Evolutionary conservation across 176 grass and related monocot genomes (phyloP).

Genomic region (sorghum (Sorghum bicolor)): Sorghum_bicolor_NCBIv3 NC_012875.2:51546001-51546500

Average conservation of each 20-base stretch:
- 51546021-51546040: background rate
- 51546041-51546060: too few relatives aligned
- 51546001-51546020: background rate
- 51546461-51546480: too few relatives aligned
- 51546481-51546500: too few relatives aligned
- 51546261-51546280: background rate
- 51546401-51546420: too few relatives aligned
- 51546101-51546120: background rate
- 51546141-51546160: slow-evolving; percentile 17
- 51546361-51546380: too few relatives aligned
- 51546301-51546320: background rate
- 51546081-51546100: slow-evolving; percentile 19
- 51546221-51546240: slow-evolving; percentile 18
- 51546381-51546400: too few relatives aligned
- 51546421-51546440: too few relatives aligned
- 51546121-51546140: slow-evolving; percentile 7
- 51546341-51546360: background rate
- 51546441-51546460: too few relatives aligned
- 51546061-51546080: too few relatives aligned
- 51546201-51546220: background rate
- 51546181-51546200: background rate
- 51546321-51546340: background rate
- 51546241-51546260: background rate
- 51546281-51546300: background rate
- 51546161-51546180: background rate